Evolutionary conservation across 2,329 filamentous ascomycete species (phyloP), one percentile per base, ranked within the genome.

Genomic region (Alternaria sp.): DNA sequence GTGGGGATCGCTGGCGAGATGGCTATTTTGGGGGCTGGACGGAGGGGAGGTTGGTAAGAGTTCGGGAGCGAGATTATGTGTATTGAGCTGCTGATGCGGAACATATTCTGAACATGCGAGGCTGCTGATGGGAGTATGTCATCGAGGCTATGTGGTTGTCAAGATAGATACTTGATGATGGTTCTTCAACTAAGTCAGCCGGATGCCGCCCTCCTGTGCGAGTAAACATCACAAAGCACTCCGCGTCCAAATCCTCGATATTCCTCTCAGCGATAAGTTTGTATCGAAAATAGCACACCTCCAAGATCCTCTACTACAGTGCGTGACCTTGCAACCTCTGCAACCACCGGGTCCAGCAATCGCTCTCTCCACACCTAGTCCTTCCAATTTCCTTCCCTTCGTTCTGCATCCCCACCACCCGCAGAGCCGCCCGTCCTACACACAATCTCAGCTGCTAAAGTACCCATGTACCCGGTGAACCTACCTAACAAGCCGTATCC

Each of bases 351-450:
- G 30, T 32, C 30, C 24, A 38, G 20, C 51, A 54, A 46, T 36
- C 51, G 11, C 51, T 38, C 43, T 24, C 11, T 38, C 36, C 41
- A 53, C 63, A 58, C 46, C 42, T 14, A 20, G 43, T 51, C 43
- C 42, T 43, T 43, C 20, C 41, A 54, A 34, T 51, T 18, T 8
- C 41, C 42, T 52, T 44, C 38, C 7, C 24, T 20, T 56, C 28
- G 30, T 14, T 41, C 30, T 48, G 51, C 5, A 43, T 46, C 36
- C 42, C 64, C 59, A 53, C 51, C 61, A 61, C 64, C 68, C 71
- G 71, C 71, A 73, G 70, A 73, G 71, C 71, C 71, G 69, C 71
- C 67, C 68, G 68, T 69, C 60, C 60, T 54, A 65, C 67, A 51
- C 42, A 24, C 61, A 18, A 30, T 43, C 22, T 48, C 44, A 34